phyloP scores from a whole-genome alignment of 768 basidiomycete genomes.

The Pleurotus ostreatus region DNA sequence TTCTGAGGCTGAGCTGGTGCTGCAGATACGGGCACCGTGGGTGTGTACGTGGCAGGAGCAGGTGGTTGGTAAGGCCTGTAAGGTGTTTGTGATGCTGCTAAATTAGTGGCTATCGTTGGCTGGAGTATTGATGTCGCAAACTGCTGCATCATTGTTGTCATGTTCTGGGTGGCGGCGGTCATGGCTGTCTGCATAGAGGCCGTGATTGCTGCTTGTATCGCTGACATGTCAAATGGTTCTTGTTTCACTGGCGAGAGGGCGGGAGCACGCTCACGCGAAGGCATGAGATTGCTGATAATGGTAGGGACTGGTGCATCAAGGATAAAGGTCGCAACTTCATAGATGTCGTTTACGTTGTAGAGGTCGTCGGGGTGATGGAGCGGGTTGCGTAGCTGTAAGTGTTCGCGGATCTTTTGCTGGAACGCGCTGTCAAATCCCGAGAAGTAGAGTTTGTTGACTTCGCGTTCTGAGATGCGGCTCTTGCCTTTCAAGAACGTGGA shows the following conservation, averaged over 20 bases:
- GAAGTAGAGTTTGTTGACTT: slow-evolving; percentile 1
- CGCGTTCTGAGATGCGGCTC: background rate
- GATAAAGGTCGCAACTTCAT: background rate
- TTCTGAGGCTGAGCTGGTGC: background rate
- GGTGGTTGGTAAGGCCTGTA: background rate
- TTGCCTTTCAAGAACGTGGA: background rate
- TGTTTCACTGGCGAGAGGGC: background rate
- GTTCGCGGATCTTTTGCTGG: slow-evolving; percentile 1
- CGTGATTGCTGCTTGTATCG: background rate
- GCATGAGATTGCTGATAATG: background rate
- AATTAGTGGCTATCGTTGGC: background rate
- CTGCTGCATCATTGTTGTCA: background rate
- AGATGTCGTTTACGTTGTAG: background rate
- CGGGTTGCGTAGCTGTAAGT: background rate
- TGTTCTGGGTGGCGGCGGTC: background rate
- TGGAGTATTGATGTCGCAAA: background rate
- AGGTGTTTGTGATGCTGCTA: background rate
- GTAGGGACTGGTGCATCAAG: background rate
- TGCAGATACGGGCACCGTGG: background rate
- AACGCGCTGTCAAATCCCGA: background rate
- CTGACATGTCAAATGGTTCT: background rate
- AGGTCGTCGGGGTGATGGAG: background rate
- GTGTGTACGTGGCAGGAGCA: too few species aligned
- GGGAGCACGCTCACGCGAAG: background rate
- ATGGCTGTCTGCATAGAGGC: background rate